These are phyloP conservation scores for Ophiocordyceps robertsii DNA, from an alignment of 2,329 filamentous ascomycete genomes.

Conservation along the genomic window DNA sequence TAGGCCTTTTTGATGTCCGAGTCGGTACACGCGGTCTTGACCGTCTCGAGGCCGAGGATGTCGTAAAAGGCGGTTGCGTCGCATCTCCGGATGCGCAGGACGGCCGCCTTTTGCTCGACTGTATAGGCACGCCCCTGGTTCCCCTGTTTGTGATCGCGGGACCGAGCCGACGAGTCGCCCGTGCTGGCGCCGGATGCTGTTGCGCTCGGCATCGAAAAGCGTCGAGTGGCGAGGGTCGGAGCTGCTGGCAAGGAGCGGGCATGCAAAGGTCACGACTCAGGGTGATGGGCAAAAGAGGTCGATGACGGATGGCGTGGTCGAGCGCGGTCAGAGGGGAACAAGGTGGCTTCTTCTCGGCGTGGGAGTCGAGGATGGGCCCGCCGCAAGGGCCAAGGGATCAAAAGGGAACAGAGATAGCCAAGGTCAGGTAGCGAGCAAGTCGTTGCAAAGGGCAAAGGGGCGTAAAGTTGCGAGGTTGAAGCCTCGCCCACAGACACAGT, in stretches of 20 bases:
- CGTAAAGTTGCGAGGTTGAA: too few relatives aligned
- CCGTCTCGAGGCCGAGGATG: slow-evolving; percentile 62
- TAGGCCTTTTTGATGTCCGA: slow-evolving; percentile 95
- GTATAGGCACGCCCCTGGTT: slow-evolving; percentile 70
- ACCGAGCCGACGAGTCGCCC: slow-evolving; percentile 26
- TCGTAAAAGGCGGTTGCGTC: slow-evolving; percentile 85
- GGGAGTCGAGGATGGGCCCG: too few relatives aligned
- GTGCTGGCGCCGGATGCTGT: slow-evolving; percentile 41
- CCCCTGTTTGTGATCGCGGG: slow-evolving; percentile 61
- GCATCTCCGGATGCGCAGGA: slow-evolving; percentile 78
- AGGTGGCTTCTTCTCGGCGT: too few relatives aligned
- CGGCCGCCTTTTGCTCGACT: slow-evolving; percentile 79
- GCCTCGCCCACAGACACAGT: too few relatives aligned
- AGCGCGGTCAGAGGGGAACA: background rate
- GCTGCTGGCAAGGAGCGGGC: too few relatives aligned
- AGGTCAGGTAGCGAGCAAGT: too few relatives aligned
- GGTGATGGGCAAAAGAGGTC: background rate
- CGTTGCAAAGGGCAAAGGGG: too few relatives aligned
- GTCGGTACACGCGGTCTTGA: slow-evolving; percentile 56
- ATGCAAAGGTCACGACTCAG: too few relatives aligned
- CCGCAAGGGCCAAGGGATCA: too few relatives aligned
- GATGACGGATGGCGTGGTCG: background rate
- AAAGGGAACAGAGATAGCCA: too few relatives aligned
- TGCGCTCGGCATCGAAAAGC: slow-evolving; percentile 26
- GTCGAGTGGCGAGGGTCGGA: too few relatives aligned